These are phyloP conservation scores for Craspedostauros australis DNA, from an alignment of 108 stramenopile species.

Conservation along the genomic window DNA sequence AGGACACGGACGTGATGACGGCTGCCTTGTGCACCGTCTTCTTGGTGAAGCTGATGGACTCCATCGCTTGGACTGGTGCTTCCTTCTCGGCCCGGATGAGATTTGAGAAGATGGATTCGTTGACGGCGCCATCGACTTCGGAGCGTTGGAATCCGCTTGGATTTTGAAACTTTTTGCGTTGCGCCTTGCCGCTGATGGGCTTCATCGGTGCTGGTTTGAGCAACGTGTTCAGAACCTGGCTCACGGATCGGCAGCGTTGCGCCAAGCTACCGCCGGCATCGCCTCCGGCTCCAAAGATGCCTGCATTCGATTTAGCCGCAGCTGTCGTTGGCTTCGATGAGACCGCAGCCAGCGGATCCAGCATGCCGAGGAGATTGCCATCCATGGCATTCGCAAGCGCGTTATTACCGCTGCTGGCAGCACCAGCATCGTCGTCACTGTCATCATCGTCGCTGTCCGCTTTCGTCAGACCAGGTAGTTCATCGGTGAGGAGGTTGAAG, in stretches of 20 bases:
- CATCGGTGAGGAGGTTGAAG: constrained; percentile 34
- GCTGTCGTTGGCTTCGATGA: background rate
- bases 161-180: constrained; percentile 51
- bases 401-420: background rate
- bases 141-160: no score
- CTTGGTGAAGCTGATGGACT: constrained; percentile 49
- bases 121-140: constrained; percentile 23
- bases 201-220: constrained; percentile 84
- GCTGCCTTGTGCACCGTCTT: constrained; percentile 18
- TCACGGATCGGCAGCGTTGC: constrained; percentile 21
- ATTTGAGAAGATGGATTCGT: constrained; percentile 35
- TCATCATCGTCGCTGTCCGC: constrained; percentile 19
- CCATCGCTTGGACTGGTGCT: constrained; percentile 24
- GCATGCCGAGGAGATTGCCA: constrained; percentile 29
- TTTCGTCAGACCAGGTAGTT: constrained; percentile 7
- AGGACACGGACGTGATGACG: background rate
- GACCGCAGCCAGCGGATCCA: constrained; percentile 1
- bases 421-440: constrained; percentile 5
- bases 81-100: constrained; percentile 35
- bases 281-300: background rate
- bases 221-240: constrained; percentile 52
- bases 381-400: no score
- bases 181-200: constrained; percentile 79
- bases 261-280: constrained; percentile 2
- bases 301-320: constrained; percentile 9